Conservation (phyloP, 2,329 filamentous ascomycete genomes). For the Septoria petroselini region DNA sequence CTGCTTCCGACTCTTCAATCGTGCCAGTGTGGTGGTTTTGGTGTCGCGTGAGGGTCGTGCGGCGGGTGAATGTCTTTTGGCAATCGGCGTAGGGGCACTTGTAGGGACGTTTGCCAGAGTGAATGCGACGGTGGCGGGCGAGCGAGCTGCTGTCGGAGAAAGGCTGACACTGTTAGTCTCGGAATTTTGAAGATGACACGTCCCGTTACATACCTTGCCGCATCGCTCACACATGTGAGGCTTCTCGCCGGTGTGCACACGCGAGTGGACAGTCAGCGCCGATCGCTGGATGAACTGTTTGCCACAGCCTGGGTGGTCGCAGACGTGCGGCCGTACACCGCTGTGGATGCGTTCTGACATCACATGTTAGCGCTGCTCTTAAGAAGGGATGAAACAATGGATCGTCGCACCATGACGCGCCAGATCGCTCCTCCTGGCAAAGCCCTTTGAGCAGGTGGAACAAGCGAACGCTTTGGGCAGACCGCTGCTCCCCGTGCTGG, state of each 20-base stretch:
- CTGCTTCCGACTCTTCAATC: slow-evolving; percentile 85
- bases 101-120: slow-evolving; percentile 93
- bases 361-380: slow-evolving; percentile 28
- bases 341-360: slow-evolving; percentile 86
- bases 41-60: slow-evolving; percentile 90
- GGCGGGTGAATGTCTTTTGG: slow-evolving; percentile 95
- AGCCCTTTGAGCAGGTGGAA: slow-evolving; percentile 84
- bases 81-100: slow-evolving; percentile 97
- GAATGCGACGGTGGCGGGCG: slow-evolving; percentile 87
- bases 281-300: slow-evolving; percentile 98
- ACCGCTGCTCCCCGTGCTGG: slow-evolving; percentile 46
- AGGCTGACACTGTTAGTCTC: slow-evolving; percentile 56
- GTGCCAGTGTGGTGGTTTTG: slow-evolving; percentile 95
- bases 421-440: slow-evolving; percentile 89
- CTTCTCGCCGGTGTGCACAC: slow-evolving; percentile 96
- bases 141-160: slow-evolving; percentile 96
- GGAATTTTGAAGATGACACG: background rate
- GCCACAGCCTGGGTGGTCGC: slow-evolving; percentile 81
- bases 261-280: slow-evolving; percentile 88
- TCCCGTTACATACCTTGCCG: slow-evolving; percentile 68
- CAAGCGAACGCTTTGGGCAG: slow-evolving; percentile 80
- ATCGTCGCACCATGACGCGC: slow-evolving; percentile 77
- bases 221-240: slow-evolving; percentile 97
- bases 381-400: slow-evolving; percentile 12
- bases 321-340: slow-evolving; percentile 85